Conservation (phyloP, 2,329 filamentous ascomycete species). For the Aotearoamyces nothofagi region DNA sequence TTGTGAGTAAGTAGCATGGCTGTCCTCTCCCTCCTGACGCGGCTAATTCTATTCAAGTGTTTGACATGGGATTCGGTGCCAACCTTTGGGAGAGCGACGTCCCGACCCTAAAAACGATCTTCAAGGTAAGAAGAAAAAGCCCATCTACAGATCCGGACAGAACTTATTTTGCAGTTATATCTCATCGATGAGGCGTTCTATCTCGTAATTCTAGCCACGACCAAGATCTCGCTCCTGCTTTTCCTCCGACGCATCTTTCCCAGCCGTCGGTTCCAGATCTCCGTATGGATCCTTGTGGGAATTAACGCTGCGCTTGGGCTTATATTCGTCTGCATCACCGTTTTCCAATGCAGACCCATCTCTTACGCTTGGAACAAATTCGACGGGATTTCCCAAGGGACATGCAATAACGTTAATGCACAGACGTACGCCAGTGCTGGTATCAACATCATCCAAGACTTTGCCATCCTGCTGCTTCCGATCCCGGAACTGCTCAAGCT, state of each 20-base stretch:
- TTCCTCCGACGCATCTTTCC: constrained; percentile 15
- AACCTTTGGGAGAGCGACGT: no score
- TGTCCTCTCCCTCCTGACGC: no score
- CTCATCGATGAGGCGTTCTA: constrained; percentile 1
- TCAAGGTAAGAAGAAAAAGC: no score
- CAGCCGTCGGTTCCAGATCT: constrained; percentile 18
- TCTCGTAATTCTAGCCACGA: constrained; percentile 2
- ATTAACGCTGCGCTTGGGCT: constrained; percentile 25
- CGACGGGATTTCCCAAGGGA: constrained; percentile 29
- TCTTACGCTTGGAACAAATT: constrained; percentile 36
- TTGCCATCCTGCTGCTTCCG: constrained; percentile 35
- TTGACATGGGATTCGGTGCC: no score
- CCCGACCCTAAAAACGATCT: no score
- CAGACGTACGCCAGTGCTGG: constrained; percentile 34
- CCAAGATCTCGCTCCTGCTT: constrained; percentile 5
- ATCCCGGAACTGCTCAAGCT: constrained; percentile 27
- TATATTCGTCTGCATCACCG: constrained; percentile 19
- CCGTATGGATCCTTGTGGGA: constrained; percentile 27
- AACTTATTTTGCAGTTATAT: no score
- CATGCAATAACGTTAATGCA: constrained; percentile 32
- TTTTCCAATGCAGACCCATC: constrained; percentile 37
- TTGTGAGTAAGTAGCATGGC: no score
- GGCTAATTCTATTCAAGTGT: no score
- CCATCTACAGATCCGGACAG: no score
- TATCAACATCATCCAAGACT: constrained; percentile 35